Conservation (phyloP, 78 protist species). For the Protostelium mycophagum region DNA sequence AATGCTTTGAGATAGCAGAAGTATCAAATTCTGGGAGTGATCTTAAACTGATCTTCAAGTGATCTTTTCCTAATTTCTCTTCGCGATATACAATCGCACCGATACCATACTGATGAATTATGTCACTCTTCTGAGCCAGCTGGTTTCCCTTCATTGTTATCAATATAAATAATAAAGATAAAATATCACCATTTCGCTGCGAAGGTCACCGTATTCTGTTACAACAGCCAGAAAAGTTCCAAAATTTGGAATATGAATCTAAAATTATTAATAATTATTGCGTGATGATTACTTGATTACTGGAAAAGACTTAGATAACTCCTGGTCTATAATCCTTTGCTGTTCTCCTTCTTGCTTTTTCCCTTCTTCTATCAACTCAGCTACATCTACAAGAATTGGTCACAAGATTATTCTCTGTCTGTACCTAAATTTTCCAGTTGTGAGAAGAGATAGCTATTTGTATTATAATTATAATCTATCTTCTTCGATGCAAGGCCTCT, state of each 20-base stretch:
- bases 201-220: background rate
- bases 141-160: background rate
- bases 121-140: background rate
- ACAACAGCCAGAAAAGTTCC: background rate
- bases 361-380: background rate
- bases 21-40: background rate
- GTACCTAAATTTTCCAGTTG: too few relatives aligned
- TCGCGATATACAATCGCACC: background rate
- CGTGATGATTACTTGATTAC: background rate
- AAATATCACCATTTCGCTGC: background rate
- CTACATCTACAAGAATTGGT: background rate
- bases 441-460: background rate
- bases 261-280: too few relatives aligned
- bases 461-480: too few relatives aligned
- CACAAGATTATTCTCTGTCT: background rate
- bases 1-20: background rate
- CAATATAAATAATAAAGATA: background rate
- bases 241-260: background rate
- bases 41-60: background rate
- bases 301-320: background rate
- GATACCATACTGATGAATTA: background rate
- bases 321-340: background rate
- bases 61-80: background rate
- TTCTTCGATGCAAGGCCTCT: background rate
- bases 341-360: background rate